Evolutionary conservation across 768 basidiomycete genomes (phyloP).

Genomic region (Leccinum pellstonianum): DNA sequence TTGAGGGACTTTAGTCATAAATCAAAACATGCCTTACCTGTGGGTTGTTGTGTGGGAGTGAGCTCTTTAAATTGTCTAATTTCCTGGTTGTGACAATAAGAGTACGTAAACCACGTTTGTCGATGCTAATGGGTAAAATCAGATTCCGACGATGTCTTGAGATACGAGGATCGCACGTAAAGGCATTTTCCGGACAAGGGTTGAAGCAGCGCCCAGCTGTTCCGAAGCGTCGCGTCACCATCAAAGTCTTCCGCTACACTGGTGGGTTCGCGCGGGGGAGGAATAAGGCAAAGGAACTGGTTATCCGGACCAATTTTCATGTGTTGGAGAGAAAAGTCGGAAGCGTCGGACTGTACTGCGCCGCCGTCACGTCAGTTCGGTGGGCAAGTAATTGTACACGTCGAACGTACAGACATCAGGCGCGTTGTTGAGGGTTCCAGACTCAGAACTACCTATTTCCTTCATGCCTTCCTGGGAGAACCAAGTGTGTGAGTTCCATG

Average conservation of each 20-base stretch:
- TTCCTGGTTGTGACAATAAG: slow-evolving; percentile 92
- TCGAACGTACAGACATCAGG: slow-evolving; percentile 40
- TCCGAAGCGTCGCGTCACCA: slow-evolving; percentile 62
- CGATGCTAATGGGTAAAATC: slow-evolving; percentile 54
- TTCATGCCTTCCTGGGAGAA: slow-evolving; percentile 43
- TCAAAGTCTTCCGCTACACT: slow-evolving; percentile 52
- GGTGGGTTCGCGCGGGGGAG: slow-evolving; percentile 52
- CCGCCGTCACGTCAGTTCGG: slow-evolving; percentile 13
- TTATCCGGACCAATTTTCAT: slow-evolving; percentile 71
- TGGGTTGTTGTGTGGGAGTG: slow-evolving; percentile 57
- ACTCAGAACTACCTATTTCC: slow-evolving; percentile 59
- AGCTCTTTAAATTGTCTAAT: slow-evolving; percentile 96
- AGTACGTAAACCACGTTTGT: slow-evolving; percentile 97
- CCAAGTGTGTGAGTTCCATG: slow-evolving; percentile 45
- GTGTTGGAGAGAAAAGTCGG: slow-evolving; percentile 59
- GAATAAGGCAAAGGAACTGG: slow-evolving; percentile 78
- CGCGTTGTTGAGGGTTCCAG: slow-evolving; percentile 27
- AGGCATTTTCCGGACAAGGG: slow-evolving; percentile 79
- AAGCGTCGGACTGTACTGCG: slow-evolving; percentile 25
- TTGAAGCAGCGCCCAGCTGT: slow-evolving; percentile 81
- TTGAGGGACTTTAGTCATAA: slow-evolving; percentile 20
- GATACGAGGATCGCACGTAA: slow-evolving; percentile 61
- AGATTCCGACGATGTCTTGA: slow-evolving; percentile 29
- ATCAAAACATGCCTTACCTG: slow-evolving; percentile 48
- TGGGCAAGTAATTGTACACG: slow-evolving; percentile 8